Conservation (phyloP, 2,329 filamentous ascomycete genomes). For the Trichophyton benhamiae region DNA sequence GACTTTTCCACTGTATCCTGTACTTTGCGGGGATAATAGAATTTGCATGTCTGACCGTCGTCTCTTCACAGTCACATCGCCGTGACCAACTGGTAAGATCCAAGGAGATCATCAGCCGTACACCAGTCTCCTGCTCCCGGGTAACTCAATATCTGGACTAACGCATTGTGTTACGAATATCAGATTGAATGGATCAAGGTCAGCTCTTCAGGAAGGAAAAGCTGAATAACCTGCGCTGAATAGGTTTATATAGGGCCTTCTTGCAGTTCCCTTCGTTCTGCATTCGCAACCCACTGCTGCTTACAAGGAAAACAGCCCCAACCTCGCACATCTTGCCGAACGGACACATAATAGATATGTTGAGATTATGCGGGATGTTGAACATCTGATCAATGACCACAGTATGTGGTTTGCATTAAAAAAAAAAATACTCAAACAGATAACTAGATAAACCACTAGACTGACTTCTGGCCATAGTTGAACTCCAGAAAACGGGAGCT, state of each 20-base stretch:
- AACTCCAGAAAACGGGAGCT: conserved; percentile 53
- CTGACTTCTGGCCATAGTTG: conserved; percentile 40
- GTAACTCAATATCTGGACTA: neutral
- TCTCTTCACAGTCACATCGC: conserved; percentile 64
- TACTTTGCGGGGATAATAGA: neutral
- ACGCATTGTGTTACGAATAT: conserved; percentile 4
- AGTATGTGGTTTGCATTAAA: conserved; percentile 41
- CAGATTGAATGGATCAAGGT: conserved; percentile 86
- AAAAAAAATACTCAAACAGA: neutral
- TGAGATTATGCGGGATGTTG: conserved; percentile 90
- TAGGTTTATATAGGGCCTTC: conserved; percentile 44
- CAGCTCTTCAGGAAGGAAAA: neutral
- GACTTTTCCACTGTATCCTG: neutral
- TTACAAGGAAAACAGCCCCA: conserved; percentile 55
- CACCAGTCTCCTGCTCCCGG: neutral
- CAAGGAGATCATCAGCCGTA: neutral
- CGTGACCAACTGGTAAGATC: conserved; percentile 67
- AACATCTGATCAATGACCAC: conserved; percentile 82
- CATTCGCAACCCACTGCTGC: conserved; percentile 88
- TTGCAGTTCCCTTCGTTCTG: conserved; percentile 91
- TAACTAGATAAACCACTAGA: neutral
- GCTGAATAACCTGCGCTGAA: neutral
- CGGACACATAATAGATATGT: conserved; percentile 80
- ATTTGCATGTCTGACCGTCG: neutral
- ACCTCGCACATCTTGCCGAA: conserved; percentile 58